These are phyloP conservation scores for Sugiyamaella paludigena DNA, from an alignment of 1,139 yeast species.

Conservation along the genomic window DNA sequence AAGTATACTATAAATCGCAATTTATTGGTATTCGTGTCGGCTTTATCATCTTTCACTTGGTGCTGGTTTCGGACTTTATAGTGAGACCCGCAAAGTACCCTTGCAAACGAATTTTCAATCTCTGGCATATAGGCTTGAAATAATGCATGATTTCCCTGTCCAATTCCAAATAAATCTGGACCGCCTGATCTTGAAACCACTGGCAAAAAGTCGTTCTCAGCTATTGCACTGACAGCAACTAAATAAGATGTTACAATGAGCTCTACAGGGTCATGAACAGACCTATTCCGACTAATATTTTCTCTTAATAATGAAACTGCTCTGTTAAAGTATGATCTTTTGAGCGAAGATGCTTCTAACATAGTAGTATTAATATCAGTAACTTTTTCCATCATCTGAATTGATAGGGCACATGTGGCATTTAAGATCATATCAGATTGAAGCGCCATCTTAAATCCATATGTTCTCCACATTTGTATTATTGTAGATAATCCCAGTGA, in stretches of 20 bases:
- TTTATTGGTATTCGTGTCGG: too few species aligned
- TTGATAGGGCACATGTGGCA: neutral
- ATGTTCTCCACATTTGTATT: constrained; percentile 1
- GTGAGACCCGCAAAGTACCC: too few species aligned
- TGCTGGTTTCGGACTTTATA: too few species aligned
- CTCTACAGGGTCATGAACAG: constrained; percentile 7
- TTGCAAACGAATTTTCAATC: neutral
- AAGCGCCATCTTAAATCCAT: neutral
- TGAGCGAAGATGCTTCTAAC: neutral
- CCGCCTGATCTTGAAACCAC: constrained; percentile 7
- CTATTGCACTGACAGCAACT: neutral
- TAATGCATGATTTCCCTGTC: neutral
- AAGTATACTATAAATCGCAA: too few species aligned
- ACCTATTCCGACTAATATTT: neutral
- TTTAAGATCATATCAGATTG: neutral
- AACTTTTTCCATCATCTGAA: neutral
- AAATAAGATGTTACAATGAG: constrained; percentile 5
- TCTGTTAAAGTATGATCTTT: constrained; percentile 1
- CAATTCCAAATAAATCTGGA: constrained; percentile 3
- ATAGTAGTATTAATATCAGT: neutral
- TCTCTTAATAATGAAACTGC: constrained; percentile 3
- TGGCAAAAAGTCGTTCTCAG: neutral
- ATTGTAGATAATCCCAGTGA: constrained; percentile 3
- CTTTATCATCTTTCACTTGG: too few species aligned
- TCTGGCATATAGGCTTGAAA: neutral